These are phyloP conservation scores for Kluyveromyces aestuarii DNA, from an alignment of 805 yeast genomes.

Conservation along the genomic window DNA sequence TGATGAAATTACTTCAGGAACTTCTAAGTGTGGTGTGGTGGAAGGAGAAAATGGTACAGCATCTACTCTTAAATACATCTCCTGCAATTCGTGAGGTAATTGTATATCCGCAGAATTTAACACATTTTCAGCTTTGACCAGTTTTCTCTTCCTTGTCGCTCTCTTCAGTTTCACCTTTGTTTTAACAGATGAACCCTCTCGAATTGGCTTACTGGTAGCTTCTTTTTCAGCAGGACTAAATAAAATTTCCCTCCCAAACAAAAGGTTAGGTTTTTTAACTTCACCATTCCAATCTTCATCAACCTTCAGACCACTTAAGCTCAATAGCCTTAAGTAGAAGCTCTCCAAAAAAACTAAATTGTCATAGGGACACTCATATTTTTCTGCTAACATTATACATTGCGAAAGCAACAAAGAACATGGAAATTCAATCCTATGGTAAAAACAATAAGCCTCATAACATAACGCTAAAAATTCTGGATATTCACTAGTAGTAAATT, in stretches of 20 bases:
- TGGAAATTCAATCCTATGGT: slow-evolving; percentile 26
- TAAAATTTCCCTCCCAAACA: slow-evolving; percentile 3
- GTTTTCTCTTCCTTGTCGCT: background rate
- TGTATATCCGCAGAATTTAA: background rate
- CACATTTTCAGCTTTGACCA: background rate
- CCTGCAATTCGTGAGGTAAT: slow-evolving; percentile 2
- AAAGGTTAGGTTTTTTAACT: slow-evolving; percentile 1
- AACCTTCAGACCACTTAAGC: slow-evolving; percentile 17
- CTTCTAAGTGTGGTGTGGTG: background rate
- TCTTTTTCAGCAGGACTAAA: background rate
- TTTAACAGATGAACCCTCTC: background rate
- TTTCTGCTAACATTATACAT: slow-evolving; percentile 19
- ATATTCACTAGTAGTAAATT: slow-evolving; percentile 21
- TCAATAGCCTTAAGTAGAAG: slow-evolving; percentile 21
- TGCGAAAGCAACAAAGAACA: slow-evolving; percentile 24
- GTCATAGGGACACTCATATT: slow-evolving; percentile 13
- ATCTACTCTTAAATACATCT: background rate
- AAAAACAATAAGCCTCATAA: slow-evolving; percentile 29
- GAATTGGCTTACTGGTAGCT: background rate
- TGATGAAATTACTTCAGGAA: background rate
- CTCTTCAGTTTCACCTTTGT: background rate
- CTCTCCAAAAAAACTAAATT: slow-evolving; percentile 24
- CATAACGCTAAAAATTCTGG: slow-evolving; percentile 26
- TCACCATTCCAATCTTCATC: slow-evolving; percentile 13
- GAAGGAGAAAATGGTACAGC: background rate